phyloP scores from a whole-genome alignment of 495 filamentous ascomycete genomes.

The Podospora conica region DNA sequence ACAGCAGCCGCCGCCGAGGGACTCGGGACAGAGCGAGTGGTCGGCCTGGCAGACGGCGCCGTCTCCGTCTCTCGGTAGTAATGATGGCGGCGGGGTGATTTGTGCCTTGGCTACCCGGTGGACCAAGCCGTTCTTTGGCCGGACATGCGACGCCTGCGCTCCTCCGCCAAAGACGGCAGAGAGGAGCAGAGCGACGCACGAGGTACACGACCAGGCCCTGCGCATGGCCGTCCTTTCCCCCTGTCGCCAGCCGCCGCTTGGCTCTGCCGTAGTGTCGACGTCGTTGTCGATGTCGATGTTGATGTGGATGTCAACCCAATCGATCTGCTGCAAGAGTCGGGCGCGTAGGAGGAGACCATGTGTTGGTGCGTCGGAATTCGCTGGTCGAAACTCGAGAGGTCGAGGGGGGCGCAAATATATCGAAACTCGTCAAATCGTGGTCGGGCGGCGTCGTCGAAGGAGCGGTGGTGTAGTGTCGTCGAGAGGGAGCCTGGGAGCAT shows the following conservation, averaged over 20 bases:
- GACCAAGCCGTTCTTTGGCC: slow-evolving; percentile 17
- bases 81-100: slow-evolving; percentile 18
- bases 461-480: not conserved
- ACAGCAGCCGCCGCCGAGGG: slow-evolving; percentile 38
- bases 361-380: not conserved
- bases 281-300: not conserved
- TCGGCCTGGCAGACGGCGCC: slow-evolving; percentile 23
- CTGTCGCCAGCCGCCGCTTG: not conserved
- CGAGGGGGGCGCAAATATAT: not conserved
- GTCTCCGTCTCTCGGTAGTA: slow-evolving; percentile 19
- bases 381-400: too few relatives aligned
- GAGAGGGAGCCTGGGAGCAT: not conserved
- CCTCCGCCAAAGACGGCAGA: slow-evolving; percentile 21
- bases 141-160: slow-evolving; percentile 18
- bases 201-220: slow-evolving; percentile 23
- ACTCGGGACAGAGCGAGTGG: slow-evolving; percentile 32
- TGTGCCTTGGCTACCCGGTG: slow-evolving; percentile 36
- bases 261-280: slow-evolving; percentile 9
- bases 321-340: not conserved
- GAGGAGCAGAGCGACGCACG: slow-evolving; percentile 21
- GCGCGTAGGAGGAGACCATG: not conserved
- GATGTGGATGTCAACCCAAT: not conserved
- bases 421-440: not conserved
- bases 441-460: not conserved
- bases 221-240: slow-evolving; percentile 24